Evolutionary conservation across 78 protist species (phyloP).

Genomic region (Diacronema lutheri): DNA sequence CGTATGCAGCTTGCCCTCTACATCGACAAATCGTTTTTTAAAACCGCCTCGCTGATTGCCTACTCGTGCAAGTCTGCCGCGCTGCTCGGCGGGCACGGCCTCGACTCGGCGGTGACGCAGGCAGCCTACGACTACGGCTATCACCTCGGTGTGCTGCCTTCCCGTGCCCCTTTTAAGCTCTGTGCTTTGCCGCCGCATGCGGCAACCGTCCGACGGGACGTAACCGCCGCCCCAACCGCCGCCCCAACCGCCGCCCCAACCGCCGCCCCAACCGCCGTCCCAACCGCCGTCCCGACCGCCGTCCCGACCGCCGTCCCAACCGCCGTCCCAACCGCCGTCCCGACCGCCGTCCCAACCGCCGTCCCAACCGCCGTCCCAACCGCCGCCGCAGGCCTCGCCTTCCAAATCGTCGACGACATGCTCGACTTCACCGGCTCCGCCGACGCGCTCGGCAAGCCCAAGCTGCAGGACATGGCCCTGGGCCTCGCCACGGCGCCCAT

Average conservation of each 20-base stretch:
- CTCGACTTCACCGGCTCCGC: constrained; percentile 66
- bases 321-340: too few species aligned
- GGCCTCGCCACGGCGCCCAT: constrained; percentile 88
- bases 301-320: too few species aligned
- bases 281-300: too few species aligned
- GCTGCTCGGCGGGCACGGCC: neutral
- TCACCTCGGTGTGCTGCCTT: constrained; percentile 29
- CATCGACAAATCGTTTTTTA: constrained; percentile 72
- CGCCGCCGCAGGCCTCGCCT: neutral
- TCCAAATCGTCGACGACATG: constrained; percentile 75
- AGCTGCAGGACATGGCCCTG: neutral
- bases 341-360: too few species aligned
- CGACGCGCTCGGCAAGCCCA: constrained; percentile 70
- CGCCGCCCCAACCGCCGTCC: too few species aligned
- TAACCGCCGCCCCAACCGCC: too few species aligned
- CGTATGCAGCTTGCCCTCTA: constrained; percentile 41
- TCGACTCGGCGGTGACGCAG: neutral
- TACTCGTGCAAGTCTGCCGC: constrained; percentile 51
- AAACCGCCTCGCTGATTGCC: constrained; percentile 82
- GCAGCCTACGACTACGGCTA: constrained; percentile 57
- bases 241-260: too few species aligned
- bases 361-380: too few species aligned
- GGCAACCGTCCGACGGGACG: too few species aligned
- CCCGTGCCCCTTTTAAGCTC: too few species aligned
- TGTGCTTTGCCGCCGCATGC: too few species aligned